Percentiles rank a stretch among this genome's conserved stretches.
Conservation (phyloP, 148 eudicot genomes). For the Amaranthus hypochondriacus region DNA sequence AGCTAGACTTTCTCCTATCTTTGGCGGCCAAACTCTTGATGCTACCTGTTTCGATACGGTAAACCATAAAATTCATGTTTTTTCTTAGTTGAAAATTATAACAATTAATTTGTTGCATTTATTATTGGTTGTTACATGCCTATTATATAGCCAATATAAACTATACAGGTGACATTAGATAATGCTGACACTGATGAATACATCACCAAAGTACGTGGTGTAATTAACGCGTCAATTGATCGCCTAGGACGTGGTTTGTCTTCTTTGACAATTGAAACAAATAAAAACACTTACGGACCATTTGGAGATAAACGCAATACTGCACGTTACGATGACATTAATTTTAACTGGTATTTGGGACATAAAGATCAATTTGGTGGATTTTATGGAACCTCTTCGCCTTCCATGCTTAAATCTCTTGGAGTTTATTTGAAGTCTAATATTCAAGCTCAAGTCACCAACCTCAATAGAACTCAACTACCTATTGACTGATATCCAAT, state of each 20-base stretch:
- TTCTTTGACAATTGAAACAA: conserved; percentile 19
- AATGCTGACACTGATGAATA: conserved; percentile 2
- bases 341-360: conserved; percentile 3
- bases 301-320: background rate
- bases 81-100: no score
- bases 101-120: no score
- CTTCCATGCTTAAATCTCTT: conserved; percentile 10
- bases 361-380: conserved; percentile 21
- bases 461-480: no score
- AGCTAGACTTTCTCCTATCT: conserved; percentile 9
- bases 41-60: conserved; percentile 8
- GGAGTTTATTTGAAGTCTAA: conserved; percentile 19
- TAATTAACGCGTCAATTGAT: background rate
- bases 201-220: conserved; percentile 2
- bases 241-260: background rate
- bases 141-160: background rate
- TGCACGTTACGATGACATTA: background rate
- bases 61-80: background rate
- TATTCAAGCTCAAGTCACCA: background rate
- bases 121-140: background rate
- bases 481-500: no score
- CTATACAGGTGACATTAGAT: conserved; percentile 8
- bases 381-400: conserved; percentile 15
- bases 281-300: conserved; percentile 6
- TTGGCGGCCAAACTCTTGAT: conserved; percentile 5